Base-by-base conservation (phyloP, 805 yeast species). In the Metschnikowia dekortorum region DNA sequence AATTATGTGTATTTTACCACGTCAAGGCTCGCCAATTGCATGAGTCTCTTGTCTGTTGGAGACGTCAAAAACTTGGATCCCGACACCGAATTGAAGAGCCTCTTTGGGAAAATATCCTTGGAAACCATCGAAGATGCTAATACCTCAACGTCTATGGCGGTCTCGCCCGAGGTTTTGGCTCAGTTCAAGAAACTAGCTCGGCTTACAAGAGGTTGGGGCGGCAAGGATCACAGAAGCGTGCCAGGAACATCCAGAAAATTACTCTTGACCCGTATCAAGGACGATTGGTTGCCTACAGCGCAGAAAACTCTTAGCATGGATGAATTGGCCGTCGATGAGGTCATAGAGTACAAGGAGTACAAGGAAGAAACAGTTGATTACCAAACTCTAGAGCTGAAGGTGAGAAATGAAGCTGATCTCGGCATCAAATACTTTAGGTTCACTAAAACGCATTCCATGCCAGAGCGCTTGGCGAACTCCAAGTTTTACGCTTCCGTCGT, bases 181-280 rank as follows among this genome's bases (percentile, higher is more conserved):
- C 88, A 84, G 59, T 79, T 85, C 56, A 84, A 81, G 58, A 75
- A 76, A 66, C 54, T 76, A 67, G 76, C 81, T 7, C 71, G 76
- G 48, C 63, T 78, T n/a, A 81, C 87, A 0, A 75, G 87, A 58
- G 90, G 89, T 26, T 89, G 96, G 96, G 86, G 89, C 41, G 96
- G 96, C 0, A 79, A 80, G 54, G 95, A 88, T 60, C 80, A 84
- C 53, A 68, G 85, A 44, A 70, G 81, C 6, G 80, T 87, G 2
- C 96, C 96, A 0, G 92, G 92, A 29, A 80, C 88, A 0, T 67
- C 81, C 0, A 75, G 89, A 54, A 85, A 86, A 57, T 68, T 89
- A 44, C 71, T 79, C 10, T 70, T 89, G 53, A 83, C 95, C 0
- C 83, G 84, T 59, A 81, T 89, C 41, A 79, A 86, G 61, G 90